A percentile compares a stretch with the other conserved stretches of the same genome.
Conservation (phyloP, 1,139 yeast genomes). For the Barnettozyma hawaiiensis region DNA sequence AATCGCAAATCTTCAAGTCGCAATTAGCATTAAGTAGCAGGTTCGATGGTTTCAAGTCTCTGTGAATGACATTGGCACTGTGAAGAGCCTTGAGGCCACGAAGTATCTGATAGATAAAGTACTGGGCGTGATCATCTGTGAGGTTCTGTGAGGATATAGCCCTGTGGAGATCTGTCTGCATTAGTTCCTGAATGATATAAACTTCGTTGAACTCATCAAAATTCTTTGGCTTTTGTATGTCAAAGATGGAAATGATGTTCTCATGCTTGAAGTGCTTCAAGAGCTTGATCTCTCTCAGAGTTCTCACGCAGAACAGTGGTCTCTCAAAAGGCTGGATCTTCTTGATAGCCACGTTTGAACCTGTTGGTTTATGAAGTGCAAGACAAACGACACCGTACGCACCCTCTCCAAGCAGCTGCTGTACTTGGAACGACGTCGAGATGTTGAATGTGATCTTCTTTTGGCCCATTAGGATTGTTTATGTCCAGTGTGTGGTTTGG, state of each 20-base stretch:
- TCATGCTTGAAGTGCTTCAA: conserved; percentile 87
- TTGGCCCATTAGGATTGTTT: no score
- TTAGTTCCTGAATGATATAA: conserved; percentile 62
- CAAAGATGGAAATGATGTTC: conserved; percentile 89
- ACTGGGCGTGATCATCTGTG: conserved; percentile 63
- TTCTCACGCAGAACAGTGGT: conserved; percentile 80
- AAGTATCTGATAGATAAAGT: conserved; percentile 58
- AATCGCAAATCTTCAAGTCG: conserved; percentile 88
- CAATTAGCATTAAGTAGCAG: conserved; percentile 81
- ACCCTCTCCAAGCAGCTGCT: conserved; percentile 89
- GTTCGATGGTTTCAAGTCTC: conserved; percentile 89
- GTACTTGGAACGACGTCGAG: conserved; percentile 77
- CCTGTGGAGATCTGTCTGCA: conserved; percentile 63
- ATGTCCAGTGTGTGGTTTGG: no score
- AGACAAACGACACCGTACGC: conserved; percentile 96
- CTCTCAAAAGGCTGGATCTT: conserved; percentile 88
- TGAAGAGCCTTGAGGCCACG: conserved; percentile 61
- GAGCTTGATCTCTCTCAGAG: conserved; percentile 81
- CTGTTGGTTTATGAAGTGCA: conserved; percentile 73
- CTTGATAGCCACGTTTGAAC: conserved; percentile 82
- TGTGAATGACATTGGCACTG: conserved; percentile 68
- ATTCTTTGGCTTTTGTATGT: conserved; percentile 70
- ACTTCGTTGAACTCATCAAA: conserved; percentile 66
- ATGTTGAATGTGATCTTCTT: conserved; percentile 76
- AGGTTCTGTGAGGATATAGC: conserved; percentile 49